Conservation (phyloP, 345 rosid species). For the Erysimum cheiranthoides region DNA sequence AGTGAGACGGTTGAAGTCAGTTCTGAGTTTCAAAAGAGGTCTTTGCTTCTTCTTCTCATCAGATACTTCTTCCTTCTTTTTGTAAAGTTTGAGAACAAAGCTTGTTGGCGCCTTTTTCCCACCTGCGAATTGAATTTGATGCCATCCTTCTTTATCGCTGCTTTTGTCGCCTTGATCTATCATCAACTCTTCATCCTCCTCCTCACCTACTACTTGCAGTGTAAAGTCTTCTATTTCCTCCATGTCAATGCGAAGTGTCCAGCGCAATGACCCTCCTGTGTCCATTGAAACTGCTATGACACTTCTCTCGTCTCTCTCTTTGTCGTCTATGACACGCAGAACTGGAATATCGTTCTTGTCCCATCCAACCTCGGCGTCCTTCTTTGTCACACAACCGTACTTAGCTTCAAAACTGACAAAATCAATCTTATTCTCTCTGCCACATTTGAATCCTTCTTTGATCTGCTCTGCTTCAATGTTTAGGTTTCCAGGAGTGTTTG, state of each 20-base stretch:
- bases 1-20: constrained; percentile 65
- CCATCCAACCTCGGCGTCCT: constrained; percentile 73
- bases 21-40: constrained; percentile 81
- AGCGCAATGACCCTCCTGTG: constrained; percentile 73
- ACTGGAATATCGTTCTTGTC: constrained; percentile 65
- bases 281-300: constrained; percentile 60
- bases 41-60: constrained; percentile 35
- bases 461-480: constrained; percentile 69
- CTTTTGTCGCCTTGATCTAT: constrained; percentile 61
- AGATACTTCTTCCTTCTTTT: constrained; percentile 42
- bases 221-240: constrained; percentile 75
- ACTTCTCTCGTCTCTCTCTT: constrained; percentile 47
- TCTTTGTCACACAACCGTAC: constrained; percentile 74
- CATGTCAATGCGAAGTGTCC: constrained; percentile 84
- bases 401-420: constrained; percentile 71
- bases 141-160: constrained; percentile 72
- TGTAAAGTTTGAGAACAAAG: constrained; percentile 63
- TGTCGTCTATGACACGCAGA: constrained; percentile 55
- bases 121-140: constrained; percentile 79
- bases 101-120: constrained; percentile 68
- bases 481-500: constrained; percentile 88
- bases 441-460: constrained; percentile 74
- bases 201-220: constrained; percentile 54
- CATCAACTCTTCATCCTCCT: constrained; percentile 58
- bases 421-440: constrained; percentile 75